phyloP scores from a whole-genome alignment of 1,139 yeast genomes.

The Blastobotrys ciferrii region DNA sequence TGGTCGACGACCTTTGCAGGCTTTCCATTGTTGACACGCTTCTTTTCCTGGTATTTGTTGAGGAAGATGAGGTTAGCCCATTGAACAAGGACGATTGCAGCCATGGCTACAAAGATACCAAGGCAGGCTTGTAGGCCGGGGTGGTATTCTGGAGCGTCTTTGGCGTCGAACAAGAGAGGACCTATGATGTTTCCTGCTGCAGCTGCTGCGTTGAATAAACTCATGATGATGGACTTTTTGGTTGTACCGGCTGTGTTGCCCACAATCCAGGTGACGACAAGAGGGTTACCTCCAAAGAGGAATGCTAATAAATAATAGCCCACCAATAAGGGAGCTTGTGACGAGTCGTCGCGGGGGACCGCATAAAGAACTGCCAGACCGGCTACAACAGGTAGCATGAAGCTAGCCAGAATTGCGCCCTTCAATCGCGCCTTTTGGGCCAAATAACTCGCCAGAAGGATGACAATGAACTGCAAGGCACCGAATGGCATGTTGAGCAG shows the following conservation, averaged over 20 bases:
- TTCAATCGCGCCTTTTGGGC: conserved; percentile 38
- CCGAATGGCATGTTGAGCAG: conserved; percentile 43
- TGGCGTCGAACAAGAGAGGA: conserved; percentile 52
- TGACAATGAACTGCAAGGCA: conserved; percentile 35
- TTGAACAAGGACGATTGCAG: background rate
- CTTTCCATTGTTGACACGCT: background rate
- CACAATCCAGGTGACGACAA: conserved; percentile 48
- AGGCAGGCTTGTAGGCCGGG: conserved; percentile 41
- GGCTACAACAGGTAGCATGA: conserved; percentile 36
- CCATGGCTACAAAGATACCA: conserved; percentile 10
- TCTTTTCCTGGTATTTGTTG: background rate
- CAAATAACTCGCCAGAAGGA: conserved; percentile 29
- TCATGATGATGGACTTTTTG: conserved; percentile 48
- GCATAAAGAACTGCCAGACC: conserved; percentile 43
- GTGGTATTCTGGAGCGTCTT: conserved; percentile 51
- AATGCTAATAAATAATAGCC: conserved; percentile 41
- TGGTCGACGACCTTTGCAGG: background rate
- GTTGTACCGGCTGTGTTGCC: conserved; percentile 63
- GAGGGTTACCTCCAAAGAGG: conserved; percentile 46
- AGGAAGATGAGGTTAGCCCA: background rate
- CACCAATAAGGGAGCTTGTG: conserved; percentile 36
- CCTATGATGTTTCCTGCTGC: conserved; percentile 61
- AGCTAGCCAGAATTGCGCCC: conserved; percentile 40
- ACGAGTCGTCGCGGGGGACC: conserved; percentile 36
- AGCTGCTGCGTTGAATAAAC: conserved; percentile 51